Evolutionary conservation across 148 eudicot genomes (phyloP).

Genomic region (Cornus florida): DNA sequence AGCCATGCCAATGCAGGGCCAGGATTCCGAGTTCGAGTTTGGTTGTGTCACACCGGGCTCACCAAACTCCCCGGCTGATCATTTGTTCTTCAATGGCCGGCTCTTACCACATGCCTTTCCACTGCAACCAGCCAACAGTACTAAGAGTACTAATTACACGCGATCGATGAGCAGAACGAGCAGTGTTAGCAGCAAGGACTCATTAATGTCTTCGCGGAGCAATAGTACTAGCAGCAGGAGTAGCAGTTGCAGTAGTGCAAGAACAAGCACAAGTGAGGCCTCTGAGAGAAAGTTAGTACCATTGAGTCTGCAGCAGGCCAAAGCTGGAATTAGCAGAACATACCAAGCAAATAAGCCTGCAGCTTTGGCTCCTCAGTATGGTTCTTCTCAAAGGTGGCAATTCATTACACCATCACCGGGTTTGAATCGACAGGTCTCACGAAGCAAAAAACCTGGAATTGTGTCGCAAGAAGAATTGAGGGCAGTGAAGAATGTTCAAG

Average conservation of each 20-base stretch:
- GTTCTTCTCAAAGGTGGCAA: constrained; percentile 60
- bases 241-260: constrained; percentile 43
- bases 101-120: constrained; percentile 76
- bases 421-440: constrained; percentile 40
- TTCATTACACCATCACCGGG: constrained; percentile 56
- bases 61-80: constrained; percentile 74
- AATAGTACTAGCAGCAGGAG: constrained; percentile 52
- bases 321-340: not conserved
- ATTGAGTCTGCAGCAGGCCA: not conserved
- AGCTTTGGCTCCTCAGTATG: constrained; percentile 17
- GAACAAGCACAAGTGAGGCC: constrained; percentile 46
- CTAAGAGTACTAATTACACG: constrained; percentile 11
- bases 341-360: not conserved
- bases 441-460: constrained; percentile 27
- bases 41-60: constrained; percentile 38
- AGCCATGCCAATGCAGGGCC: constrained; percentile 12
- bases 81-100: constrained; percentile 70
- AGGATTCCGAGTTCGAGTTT: constrained; percentile 50
- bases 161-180: constrained; percentile 53
- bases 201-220: constrained; percentile 49
- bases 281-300: constrained; percentile 23
- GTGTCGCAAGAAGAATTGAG: constrained; percentile 9
- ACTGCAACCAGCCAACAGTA: constrained; percentile 4
- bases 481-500: constrained; percentile 7
- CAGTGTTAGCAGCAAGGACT: constrained; percentile 48